Percentiles rank a stretch among this genome's conserved stretches.
These are phyloP conservation scores for Verticillium nonalfalfae DNA, from an alignment of 2,329 filamentous ascomycete genomes.

Conservation along the genomic window DNA sequence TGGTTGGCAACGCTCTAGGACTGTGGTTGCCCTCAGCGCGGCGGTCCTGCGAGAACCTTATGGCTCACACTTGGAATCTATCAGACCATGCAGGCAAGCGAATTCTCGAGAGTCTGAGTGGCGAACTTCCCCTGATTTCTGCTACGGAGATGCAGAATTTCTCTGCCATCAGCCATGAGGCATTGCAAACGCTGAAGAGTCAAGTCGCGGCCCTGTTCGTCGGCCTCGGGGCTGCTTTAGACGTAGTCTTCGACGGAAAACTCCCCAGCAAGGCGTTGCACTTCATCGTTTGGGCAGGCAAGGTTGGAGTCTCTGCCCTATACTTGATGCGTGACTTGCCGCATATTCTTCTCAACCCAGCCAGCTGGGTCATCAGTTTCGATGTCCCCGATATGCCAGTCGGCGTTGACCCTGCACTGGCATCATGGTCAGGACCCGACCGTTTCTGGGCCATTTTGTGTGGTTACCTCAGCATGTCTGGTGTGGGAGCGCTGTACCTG, in stretches of 20 bases:
- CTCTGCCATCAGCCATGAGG: conserved; percentile 68
- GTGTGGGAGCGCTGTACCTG: conserved; percentile 73
- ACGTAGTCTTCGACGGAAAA: conserved; percentile 39
- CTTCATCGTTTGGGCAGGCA: conserved; percentile 12
- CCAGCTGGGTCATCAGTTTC: conserved; percentile 53
- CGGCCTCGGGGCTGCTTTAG: conserved; percentile 27
- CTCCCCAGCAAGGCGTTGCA: conserved; percentile 24
- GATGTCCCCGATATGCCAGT: conserved; percentile 31
- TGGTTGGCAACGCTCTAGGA: conserved; percentile 10
- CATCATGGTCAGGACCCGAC: conserved; percentile 62
- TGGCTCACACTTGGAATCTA: conserved; percentile 30
- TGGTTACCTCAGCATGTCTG: conserved; percentile 73
- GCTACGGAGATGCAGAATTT: conserved; percentile 66
- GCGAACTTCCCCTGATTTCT: conserved; percentile 44
- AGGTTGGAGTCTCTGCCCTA: conserved; percentile 13
- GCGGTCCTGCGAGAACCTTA: conserved; percentile 2
- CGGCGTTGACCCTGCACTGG: conserved; percentile 49
- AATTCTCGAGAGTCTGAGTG: conserved; percentile 41
- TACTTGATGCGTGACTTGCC: conserved; percentile 24
- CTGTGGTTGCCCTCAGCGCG: conserved; percentile 4
- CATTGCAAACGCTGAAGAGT: conserved; percentile 54
- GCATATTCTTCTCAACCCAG: conserved; percentile 34
- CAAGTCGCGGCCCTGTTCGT: conserved; percentile 36
- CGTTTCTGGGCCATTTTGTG: conserved; percentile 66
- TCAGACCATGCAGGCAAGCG: conserved; percentile 36